Evolutionary conservation across 805 yeast species (phyloP).

Genomic region (Candida anglica): DNA sequence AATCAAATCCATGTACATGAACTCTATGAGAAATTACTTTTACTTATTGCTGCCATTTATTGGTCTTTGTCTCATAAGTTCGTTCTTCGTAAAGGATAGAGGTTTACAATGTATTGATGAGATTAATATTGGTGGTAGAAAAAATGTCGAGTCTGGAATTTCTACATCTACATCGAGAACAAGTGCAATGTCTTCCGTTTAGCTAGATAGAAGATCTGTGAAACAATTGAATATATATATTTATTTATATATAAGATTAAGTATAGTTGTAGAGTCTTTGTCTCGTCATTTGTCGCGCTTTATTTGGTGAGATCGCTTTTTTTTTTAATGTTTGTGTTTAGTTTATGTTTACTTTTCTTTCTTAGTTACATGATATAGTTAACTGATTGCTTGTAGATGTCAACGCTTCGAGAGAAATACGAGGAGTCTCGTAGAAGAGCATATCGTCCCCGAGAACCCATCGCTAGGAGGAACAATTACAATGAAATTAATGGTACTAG

Average conservation of each 20-base stretch:
- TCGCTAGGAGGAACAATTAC: not conserved
- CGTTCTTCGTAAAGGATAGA: conserved; percentile 28
- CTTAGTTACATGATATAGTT: not conserved
- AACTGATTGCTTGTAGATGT: conserved; percentile 1
- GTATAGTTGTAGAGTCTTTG: too few relatives aligned
- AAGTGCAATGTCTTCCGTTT: too few relatives aligned
- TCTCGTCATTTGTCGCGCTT: too few relatives aligned
- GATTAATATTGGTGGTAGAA: conserved; percentile 16
- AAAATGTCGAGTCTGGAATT: conserved; percentile 4
- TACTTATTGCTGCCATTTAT: conserved; percentile 33
- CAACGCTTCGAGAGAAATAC: conserved; percentile 3
- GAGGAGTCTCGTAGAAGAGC: conserved; percentile 1
- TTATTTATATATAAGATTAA: too few relatives aligned
- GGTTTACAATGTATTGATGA: conserved; percentile 38
- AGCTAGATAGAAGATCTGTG: too few relatives aligned
- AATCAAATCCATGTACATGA: conserved; percentile 28
- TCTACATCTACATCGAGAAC: conserved; percentile 2
- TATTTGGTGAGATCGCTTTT: too few relatives aligned
- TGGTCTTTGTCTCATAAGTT: conserved; percentile 26
- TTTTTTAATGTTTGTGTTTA: too few relatives aligned
- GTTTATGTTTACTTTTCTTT: too few relatives aligned
- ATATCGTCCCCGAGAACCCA: conserved; percentile 1
- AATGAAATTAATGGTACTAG: not conserved
- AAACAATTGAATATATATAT: too few relatives aligned
- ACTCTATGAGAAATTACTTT: conserved; percentile 28